Evolutionary conservation across 2,329 filamentous ascomycete species (phyloP), one percentile per base, ranked within the genome.

Genomic region (Penicillium sp.): DNA sequence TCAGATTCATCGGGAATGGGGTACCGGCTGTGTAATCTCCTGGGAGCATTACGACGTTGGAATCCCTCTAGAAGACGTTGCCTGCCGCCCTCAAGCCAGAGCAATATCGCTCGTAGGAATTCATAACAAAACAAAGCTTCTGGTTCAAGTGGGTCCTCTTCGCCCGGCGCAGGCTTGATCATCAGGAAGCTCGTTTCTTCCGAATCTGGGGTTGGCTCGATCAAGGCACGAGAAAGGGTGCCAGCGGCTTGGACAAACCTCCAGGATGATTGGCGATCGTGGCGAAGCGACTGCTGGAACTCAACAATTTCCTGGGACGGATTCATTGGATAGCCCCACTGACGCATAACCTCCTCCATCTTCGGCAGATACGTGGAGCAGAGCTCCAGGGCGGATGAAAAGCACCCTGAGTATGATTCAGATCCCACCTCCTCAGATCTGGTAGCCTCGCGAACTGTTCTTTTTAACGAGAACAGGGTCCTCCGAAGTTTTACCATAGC

Each of bases 211-310:
- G 80, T 59, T 52, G 70, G 72, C 1, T 79, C 80, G 18, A 79
- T 80, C n/a, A 86, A 68, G 1, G 76, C 75, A 42, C 77, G 71
- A 13, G 80, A 72, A 14, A 85, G 65, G 3, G 78, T 80, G 22
- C 81, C 83, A 31, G 80, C 73, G 36, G 80, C 81, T 65, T 85
- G 83, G 2, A 84, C 77, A 60, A 84, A 85, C 49, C 81, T 75
- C 62, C 79, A 77, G 28, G 76, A 73, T 14, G 78, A 72, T 53
- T 80, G 77, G 33, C 82, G 77, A 54, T 79, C 75, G 27, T 74
- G 73, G 28, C 81, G 78, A 19, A 83, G 69, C 8, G 76, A 77
- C 55, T 79, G 77, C 57, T 85, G 80, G 6, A 80, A 63, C 10
- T 68, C 62, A 10, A 84, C 76, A 33, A 80, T 75, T 18, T 79